These are phyloP conservation scores for Rhytidhysteron rufulum DNA, from an alignment of 2,329 filamentous ascomycete genomes.

Conservation along the genomic window DNA sequence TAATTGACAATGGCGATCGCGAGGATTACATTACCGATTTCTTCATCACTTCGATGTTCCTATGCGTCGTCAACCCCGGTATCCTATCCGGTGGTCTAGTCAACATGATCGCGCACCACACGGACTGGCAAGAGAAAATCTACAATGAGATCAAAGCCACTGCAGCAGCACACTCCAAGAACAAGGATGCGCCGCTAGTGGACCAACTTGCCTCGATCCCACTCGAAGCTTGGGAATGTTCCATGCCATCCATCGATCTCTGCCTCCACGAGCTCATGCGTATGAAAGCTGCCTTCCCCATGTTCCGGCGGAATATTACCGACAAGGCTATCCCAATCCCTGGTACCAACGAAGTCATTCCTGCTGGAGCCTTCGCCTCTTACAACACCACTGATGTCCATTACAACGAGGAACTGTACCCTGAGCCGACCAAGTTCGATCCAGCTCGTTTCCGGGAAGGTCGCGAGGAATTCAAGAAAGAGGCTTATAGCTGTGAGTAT, in stretches of 20 bases:
- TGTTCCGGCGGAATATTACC: slow-evolving; percentile 4
- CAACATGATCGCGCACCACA: slow-evolving; percentile 11
- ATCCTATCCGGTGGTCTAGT: slow-evolving; percentile 8
- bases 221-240: too few relatives aligned
- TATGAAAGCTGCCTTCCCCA: slow-evolving; percentile 8
- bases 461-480: slow-evolving; percentile 11
- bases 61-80: slow-evolving; percentile 3
- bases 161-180: slow-evolving; percentile 2
- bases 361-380: slow-evolving; percentile 11
- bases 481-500: slow-evolving; percentile 13
- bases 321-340: slow-evolving; percentile 5
- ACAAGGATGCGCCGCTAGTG: too few relatives aligned
- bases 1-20: slow-evolving; percentile 11
- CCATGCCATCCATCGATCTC: slow-evolving; percentile 10
- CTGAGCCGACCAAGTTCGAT: slow-evolving; percentile 11
- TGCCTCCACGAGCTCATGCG: slow-evolving; percentile 13
- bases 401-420: slow-evolving; percentile 17
- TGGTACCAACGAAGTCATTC: slow-evolving; percentile 17
- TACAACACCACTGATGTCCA: slow-evolving; percentile 20
- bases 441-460: slow-evolving; percentile 13
- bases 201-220: too few relatives aligned
- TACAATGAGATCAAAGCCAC: slow-evolving; percentile 9
- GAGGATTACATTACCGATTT: slow-evolving; percentile 12
- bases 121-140: slow-evolving; percentile 11
- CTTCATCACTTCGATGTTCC: slow-evolving; percentile 10